Conservation (phyloP, 2,329 filamentous ascomycete species). For the Pseudogymnoascus sp. region DNA sequence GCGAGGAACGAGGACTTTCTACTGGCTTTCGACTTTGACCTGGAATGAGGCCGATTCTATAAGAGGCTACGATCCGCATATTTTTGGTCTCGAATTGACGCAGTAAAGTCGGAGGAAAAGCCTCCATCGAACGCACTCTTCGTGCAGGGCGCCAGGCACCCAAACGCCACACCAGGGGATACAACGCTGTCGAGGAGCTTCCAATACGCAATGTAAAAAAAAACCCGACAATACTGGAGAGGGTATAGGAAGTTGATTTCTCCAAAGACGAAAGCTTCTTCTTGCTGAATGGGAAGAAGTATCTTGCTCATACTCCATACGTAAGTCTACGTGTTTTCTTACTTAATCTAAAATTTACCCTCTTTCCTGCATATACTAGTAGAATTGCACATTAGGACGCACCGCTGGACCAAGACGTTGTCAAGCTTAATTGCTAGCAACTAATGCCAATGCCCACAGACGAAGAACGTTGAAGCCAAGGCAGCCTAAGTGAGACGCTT, state of each 20-base stretch:
- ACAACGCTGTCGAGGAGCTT: neutral
- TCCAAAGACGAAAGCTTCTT: neutral
- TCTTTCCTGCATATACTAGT: neutral
- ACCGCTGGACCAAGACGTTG: neutral
- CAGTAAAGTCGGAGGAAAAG: neutral
- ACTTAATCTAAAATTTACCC: neutral
- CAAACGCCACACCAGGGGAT: neutral
- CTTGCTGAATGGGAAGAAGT: neutral
- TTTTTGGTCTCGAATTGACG: neutral
- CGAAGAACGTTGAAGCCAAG: slow-evolving; percentile 2
- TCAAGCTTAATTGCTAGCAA: neutral
- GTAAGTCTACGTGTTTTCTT: neutral
- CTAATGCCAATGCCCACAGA: neutral
- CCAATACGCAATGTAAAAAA: neutral
- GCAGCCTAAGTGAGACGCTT: neutral
- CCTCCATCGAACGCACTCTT: neutral
- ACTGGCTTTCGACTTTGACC: neutral
- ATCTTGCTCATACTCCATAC: neutral
- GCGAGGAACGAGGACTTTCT: neutral
- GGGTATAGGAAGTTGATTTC: neutral
- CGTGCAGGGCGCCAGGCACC: neutral
- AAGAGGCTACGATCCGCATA: neutral
- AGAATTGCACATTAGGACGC: slow-evolving; percentile 1
- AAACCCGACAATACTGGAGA: neutral
- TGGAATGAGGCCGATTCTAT: neutral